Evolutionary conservation across 176 grass and related monocot genomes (phyloP).

Genomic region (Carex myosuroides): DNA sequence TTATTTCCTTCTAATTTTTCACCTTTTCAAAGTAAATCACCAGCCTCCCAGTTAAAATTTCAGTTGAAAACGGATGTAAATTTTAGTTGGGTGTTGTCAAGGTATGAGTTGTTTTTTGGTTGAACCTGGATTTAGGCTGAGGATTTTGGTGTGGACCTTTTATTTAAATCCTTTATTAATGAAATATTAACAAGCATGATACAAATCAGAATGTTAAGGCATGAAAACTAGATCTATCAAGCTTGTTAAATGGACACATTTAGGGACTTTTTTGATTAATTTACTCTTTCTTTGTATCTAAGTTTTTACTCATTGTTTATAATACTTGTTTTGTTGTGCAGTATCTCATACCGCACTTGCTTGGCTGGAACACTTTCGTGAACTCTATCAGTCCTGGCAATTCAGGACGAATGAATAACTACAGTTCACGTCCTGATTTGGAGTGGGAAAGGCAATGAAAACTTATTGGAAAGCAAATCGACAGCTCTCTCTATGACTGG

Average conservation of each 20-base stretch:
- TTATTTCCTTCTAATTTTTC: not conserved
- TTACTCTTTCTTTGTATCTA: not conserved
- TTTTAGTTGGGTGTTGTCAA: not conserved
- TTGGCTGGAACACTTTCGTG: constrained; percentile 80
- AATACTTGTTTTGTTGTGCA: constrained; percentile 24
- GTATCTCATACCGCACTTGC: constrained; percentile 82
- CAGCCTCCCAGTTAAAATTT: not conserved
- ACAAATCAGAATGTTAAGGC: not conserved
- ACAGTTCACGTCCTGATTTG: constrained; percentile 39
- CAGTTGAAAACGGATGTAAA: not conserved
- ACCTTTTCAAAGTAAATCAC: not conserved
- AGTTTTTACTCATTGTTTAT: not conserved
- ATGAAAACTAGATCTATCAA: not conserved
- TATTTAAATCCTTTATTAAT: not conserved
- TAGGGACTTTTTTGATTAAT: not conserved
- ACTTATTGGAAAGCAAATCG: not conserved
- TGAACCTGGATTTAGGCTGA: not conserved
- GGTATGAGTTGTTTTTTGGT: not conserved
- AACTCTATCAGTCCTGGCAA: constrained; percentile 63
- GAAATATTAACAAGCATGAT: not conserved
- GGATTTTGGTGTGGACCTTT: not conserved
- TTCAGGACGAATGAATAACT: constrained; percentile 27
- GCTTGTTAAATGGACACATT: not conserved
- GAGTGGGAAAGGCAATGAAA: constrained; percentile 60
- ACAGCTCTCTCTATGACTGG: not conserved